Base-by-base conservation (phyloP, 345 rosid species). In the Syzygium aqueum region DNA sequence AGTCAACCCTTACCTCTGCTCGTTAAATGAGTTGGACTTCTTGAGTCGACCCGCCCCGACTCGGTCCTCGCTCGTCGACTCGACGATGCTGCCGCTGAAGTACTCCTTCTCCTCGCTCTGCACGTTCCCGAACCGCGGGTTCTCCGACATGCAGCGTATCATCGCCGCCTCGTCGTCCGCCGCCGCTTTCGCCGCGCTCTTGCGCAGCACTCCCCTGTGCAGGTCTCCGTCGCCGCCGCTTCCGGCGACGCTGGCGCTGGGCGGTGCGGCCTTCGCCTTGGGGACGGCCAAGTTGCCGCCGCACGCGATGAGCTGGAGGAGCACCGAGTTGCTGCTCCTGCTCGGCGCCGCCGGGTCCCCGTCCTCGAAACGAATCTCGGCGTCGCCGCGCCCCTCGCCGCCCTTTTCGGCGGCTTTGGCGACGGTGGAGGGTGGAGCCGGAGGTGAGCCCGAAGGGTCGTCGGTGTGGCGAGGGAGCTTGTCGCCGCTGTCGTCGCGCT, bases 41-140 rank as follows among this genome's bases (percentile, higher is more conserved):
- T 90, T 97, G 37, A 97, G 87, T 56, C 25, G 37, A 46, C 53
- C 86, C 2, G 94, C 88, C 49, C 89, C 93, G 15, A 87, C 87
- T 87, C 92, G 95, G 88, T 92, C 93, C 40, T 91, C 89, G 63
- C 91, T 92, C 92, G 92, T 91, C 0, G 98, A 86, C 87, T 96
- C 96, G 2, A 96, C 92, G 46, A 97, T 96, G 90, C 98, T 97
- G 27, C 99, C 98, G 63, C 97, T 96, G 51, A 96, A 97, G 88
- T 95, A 96, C 92, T 97, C 96, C 82, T 96, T 97, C 84, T 96
- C 99, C 90, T 94, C 94, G 25, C 91, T 88, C 84, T 96, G 99
- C 23, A 92, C 84, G 90, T 94, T 96, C 37, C 98, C 97, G 51
- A 97, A 95, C 94, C 99, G 95, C 12, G 98, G 99, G 90, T 97